These are phyloP conservation scores for Neurospora tetrasperma DNA, from an alignment of 495 filamentous ascomycete species.

Conservation along the genomic window DNA sequence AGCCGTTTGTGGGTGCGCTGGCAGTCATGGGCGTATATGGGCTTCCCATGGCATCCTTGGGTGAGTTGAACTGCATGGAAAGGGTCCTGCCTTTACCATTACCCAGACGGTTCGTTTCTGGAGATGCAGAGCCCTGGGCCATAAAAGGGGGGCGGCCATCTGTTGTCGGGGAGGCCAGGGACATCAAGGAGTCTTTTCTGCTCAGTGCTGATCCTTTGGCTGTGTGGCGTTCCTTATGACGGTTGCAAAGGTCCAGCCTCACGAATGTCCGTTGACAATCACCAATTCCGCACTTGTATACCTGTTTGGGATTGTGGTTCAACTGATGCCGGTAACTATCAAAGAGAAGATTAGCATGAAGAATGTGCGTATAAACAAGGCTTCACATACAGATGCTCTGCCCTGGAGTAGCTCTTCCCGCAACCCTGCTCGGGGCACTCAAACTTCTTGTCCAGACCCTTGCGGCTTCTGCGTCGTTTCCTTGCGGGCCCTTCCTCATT, in stretches of 20 bases:
- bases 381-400: slow-evolving; percentile 70
- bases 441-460: slow-evolving; percentile 88
- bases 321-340: slow-evolving; percentile 75
- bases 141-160: slow-evolving; percentile 35
- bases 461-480: slow-evolving; percentile 75
- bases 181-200: slow-evolving; percentile 69
- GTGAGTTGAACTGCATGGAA: slow-evolving; percentile 44
- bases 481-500: slow-evolving; percentile 46
- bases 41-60: slow-evolving; percentile 37
- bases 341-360: slow-evolving; percentile 13
- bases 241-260: slow-evolving; percentile 84
- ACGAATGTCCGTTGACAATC: slow-evolving; percentile 89
- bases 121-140: slow-evolving; percentile 36
- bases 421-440: slow-evolving; percentile 83
- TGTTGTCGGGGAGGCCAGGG: slow-evolving; percentile 43
- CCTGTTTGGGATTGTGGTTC: slow-evolving; percentile 93
- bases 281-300: slow-evolving; percentile 89
- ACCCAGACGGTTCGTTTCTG: slow-evolving; percentile 39
- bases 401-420: slow-evolving; percentile 91
- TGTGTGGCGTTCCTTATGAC: slow-evolving; percentile 93
- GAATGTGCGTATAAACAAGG: not conserved
- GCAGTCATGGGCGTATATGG: slow-evolving; percentile 37
- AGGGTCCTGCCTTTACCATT: slow-evolving; percentile 32
- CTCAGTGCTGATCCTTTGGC: slow-evolving; percentile 89
- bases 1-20: slow-evolving; percentile 36